These are phyloP conservation scores for Leccinum pachyderme DNA, from an alignment of 1,284 basidiomycete species.

Conservation along the genomic window DNA sequence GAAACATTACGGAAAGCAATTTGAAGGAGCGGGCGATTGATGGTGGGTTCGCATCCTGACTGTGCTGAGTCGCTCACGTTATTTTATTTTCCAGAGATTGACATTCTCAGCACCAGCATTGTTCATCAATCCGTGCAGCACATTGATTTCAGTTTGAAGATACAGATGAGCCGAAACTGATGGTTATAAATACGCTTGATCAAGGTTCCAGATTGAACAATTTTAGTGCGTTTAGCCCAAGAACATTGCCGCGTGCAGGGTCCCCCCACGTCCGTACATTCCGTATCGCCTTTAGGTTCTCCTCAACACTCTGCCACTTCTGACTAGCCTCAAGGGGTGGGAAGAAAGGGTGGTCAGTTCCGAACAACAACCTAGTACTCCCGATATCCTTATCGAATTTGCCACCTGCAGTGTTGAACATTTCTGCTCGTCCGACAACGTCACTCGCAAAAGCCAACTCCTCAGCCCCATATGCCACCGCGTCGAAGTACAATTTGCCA, in stretches of 20 bases:
- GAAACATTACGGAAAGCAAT: slow-evolving; percentile 87
- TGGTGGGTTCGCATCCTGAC: slow-evolving; percentile 41
- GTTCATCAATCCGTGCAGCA: slow-evolving; percentile 92
- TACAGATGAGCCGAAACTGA: slow-evolving; percentile 59
- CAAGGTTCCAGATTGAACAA: slow-evolving; percentile 52
- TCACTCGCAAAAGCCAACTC: slow-evolving; percentile 77
- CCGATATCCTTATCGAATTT: slow-evolving; percentile 37
- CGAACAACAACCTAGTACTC: slow-evolving; percentile 70
- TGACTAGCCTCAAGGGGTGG: slow-evolving; percentile 68
- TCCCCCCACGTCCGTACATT: slow-evolving; percentile 32
- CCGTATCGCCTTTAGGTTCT: slow-evolving; percentile 78
- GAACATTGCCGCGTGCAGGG: slow-evolving; percentile 53
- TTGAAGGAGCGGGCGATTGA: slow-evolving; percentile 72
- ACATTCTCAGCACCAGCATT: slow-evolving; percentile 89
- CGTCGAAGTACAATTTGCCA: slow-evolving; percentile 77
- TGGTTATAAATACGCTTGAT: slow-evolving; percentile 9
- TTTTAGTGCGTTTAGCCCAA: slow-evolving; percentile 67
- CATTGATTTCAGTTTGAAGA: slow-evolving; percentile 93
- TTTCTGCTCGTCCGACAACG: slow-evolving; percentile 58
- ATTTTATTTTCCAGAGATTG: slow-evolving; percentile 69
- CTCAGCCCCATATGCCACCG: slow-evolving; percentile 81
- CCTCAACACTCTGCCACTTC: slow-evolving; percentile 81
- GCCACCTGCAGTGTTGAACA: slow-evolving; percentile 43
- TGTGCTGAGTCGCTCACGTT: slow-evolving; percentile 1
- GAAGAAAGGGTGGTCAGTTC: slow-evolving; percentile 90